These are phyloP conservation scores for Alternaria postmessia DNA, from an alignment of 2,329 filamentous ascomycete species.

Conservation along the genomic window DNA sequence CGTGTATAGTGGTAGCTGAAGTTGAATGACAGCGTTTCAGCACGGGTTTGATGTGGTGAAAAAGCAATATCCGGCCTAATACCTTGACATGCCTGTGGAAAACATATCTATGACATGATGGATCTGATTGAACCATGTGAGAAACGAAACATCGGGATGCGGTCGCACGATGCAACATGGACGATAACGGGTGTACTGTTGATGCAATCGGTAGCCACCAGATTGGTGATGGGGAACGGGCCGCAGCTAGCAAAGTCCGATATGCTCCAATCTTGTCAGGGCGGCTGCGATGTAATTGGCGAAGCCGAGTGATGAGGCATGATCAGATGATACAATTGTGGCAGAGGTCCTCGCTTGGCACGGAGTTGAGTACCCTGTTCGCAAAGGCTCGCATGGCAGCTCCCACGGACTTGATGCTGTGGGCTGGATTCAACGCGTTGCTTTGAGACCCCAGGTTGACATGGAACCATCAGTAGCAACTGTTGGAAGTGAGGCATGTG, in stretches of 20 bases:
- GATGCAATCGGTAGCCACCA: slow-evolving; percentile 6
- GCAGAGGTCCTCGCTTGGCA: neutral
- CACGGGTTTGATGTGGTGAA: slow-evolving; percentile 1
- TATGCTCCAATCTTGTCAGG: slow-evolving; percentile 4
- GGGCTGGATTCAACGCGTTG: neutral
- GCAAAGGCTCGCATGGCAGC: neutral
- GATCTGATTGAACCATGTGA: neutral
- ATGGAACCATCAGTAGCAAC: neutral
- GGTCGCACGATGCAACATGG: neutral
- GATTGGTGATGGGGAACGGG: slow-evolving; percentile 7
- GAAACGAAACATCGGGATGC: neutral
- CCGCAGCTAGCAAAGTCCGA: slow-evolving; percentile 24
- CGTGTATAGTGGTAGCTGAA: slow-evolving; percentile 7
- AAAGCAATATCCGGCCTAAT: slow-evolving; percentile 4
- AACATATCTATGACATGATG: slow-evolving; percentile 1
- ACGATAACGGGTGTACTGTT: neutral
- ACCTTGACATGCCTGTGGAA: slow-evolving; percentile 1
- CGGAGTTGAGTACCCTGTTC: neutral
- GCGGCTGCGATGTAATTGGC: neutral
- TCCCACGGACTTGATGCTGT: neutral
- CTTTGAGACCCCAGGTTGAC: neutral
- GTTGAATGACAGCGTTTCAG: slow-evolving; percentile 7
- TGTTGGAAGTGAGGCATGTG: no score
- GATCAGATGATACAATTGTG: neutral
- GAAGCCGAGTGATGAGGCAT: neutral